These are phyloP conservation scores for Viridothelium virens DNA, from an alignment of 495 filamentous ascomycete species.

Conservation along the genomic window DNA sequence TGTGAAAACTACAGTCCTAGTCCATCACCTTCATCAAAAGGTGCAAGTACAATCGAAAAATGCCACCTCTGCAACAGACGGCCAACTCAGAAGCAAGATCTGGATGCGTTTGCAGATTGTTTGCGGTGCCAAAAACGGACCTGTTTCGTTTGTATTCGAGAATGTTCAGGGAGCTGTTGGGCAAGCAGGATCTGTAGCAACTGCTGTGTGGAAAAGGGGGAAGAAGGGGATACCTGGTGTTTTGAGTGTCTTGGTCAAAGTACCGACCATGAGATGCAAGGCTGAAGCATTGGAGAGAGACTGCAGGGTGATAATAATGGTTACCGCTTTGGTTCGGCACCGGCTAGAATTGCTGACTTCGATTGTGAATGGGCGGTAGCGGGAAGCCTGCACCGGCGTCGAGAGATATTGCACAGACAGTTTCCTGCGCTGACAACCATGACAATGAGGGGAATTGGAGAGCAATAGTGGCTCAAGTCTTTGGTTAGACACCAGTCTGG, in stretches of 20 bases:
- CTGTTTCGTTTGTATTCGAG: constrained; percentile 48
- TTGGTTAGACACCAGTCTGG: neutral
- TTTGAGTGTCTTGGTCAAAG: constrained; percentile 11
- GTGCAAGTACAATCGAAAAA: neutral
- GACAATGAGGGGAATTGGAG: neutral
- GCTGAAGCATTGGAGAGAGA: neutral
- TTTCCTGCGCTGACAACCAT: neutral
- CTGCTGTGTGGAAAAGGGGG: constrained; percentile 14
- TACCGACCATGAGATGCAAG: constrained; percentile 6
- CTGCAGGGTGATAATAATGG: neutral
- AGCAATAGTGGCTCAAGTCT: neutral
- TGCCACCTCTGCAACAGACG: constrained; percentile 48
- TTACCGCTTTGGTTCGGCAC: neutral
- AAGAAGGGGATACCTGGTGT: constrained; percentile 14
- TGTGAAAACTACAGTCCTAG: neutral
- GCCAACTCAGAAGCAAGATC: constrained; percentile 41
- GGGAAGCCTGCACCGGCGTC: neutral
- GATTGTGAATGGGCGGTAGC: too few relatives aligned
- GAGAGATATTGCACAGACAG: neutral
- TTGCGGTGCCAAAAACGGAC: constrained; percentile 42
- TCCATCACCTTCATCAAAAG: constrained; percentile 33
- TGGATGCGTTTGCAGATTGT: constrained; percentile 47
- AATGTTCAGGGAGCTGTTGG: constrained; percentile 31
- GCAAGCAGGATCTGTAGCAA: constrained; percentile 10
- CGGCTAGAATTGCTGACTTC: too few relatives aligned